phyloP scores from a whole-genome alignment of 2,329 filamentous ascomycete genomes.

The Coniella vitis region DNA sequence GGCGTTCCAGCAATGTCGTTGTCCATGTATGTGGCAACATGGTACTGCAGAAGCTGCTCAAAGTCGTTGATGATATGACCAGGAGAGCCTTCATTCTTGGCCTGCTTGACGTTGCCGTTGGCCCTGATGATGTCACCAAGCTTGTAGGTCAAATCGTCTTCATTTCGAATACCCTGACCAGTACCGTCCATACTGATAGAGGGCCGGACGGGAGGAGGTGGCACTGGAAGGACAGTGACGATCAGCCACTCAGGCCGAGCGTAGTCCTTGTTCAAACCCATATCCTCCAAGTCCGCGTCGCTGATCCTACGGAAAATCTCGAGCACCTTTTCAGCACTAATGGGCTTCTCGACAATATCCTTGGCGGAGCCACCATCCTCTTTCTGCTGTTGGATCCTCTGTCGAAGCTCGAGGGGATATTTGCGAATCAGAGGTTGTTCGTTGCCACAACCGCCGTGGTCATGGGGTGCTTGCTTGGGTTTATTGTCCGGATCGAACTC shows the following conservation, averaged over 20 bases:
- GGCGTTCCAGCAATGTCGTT: slow-evolving; percentile 97
- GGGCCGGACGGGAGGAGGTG: slow-evolving; percentile 88
- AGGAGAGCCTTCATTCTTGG: slow-evolving; percentile 84
- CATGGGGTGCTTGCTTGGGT: slow-evolving; percentile 44
- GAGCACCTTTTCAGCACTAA: slow-evolving; percentile 75
- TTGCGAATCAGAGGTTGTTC: slow-evolving; percentile 81
- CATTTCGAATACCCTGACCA: slow-evolving; percentile 83
- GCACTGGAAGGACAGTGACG: slow-evolving; percentile 87
- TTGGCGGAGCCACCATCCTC: slow-evolving; percentile 57
- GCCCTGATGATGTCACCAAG: slow-evolving; percentile 96
- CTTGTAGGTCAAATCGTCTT: slow-evolving; percentile 99
- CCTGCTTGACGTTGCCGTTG: slow-evolving; percentile 89
- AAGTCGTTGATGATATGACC: slow-evolving; percentile 89
- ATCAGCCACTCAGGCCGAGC: slow-evolving; percentile 98
- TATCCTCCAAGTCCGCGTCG: slow-evolving; percentile 72
- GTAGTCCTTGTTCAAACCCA: slow-evolving; percentile 91
- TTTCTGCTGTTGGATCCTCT: slow-evolving; percentile 13
- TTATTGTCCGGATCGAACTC: slow-evolving; percentile 57
- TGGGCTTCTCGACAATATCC: slow-evolving; percentile 32
- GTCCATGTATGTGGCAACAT: slow-evolving; percentile 99
- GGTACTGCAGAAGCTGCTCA: slow-evolving; percentile 87
- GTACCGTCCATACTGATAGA: slow-evolving; percentile 97
- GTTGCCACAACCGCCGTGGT: slow-evolving; percentile 92
- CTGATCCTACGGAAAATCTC: slow-evolving; percentile 82
- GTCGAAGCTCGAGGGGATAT: slow-evolving; percentile 72